Percentiles rank a stretch among this genome's conserved stretches.
Conservation (phyloP, 805 yeast genomes). For the Lachancea dasiensis region DNA sequence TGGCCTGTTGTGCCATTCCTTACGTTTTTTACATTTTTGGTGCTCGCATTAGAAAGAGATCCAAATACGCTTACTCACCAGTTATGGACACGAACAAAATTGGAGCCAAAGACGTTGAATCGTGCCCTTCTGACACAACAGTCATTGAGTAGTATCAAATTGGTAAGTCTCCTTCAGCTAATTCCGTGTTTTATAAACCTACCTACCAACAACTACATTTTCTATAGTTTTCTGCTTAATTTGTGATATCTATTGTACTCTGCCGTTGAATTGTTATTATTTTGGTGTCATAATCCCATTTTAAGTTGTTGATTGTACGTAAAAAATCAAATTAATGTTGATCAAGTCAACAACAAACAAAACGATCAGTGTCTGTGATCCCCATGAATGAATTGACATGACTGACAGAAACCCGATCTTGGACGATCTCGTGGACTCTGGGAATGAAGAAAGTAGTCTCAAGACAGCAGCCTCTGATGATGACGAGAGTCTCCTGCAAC, state of each 20-base stretch:
- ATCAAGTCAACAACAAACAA: no score
- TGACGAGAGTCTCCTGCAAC: constrained; percentile 8
- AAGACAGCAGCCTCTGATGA: neutral
- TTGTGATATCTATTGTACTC: no score
- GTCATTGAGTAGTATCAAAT: neutral
- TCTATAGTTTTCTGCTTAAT: no score
- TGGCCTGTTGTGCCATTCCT: constrained; percentile 50
- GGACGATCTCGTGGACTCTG: constrained; percentile 1
- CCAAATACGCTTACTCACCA: constrained; percentile 60
- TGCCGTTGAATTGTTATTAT: no score
- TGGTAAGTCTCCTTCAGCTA: constrained; percentile 14
- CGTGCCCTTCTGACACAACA: neutral
- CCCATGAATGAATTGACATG: constrained; percentile 3
- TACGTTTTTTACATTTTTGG: constrained; percentile 46
- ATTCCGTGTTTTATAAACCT: neutral
- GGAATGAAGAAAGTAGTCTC: neutral
- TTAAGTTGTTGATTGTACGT: no score
- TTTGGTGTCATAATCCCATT: no score
- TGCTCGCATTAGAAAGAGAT: constrained; percentile 39
- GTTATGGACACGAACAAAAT: constrained; percentile 22
- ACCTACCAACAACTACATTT: no score
- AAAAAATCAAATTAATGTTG: no score
- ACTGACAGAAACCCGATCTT: constrained; percentile 1
- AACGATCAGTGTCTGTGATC: no score
- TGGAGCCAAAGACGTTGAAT: no score